These are phyloP conservation scores for Suillus brevipes DNA, from an alignment of 768 basidiomycete genomes.

Conservation along the genomic window DNA sequence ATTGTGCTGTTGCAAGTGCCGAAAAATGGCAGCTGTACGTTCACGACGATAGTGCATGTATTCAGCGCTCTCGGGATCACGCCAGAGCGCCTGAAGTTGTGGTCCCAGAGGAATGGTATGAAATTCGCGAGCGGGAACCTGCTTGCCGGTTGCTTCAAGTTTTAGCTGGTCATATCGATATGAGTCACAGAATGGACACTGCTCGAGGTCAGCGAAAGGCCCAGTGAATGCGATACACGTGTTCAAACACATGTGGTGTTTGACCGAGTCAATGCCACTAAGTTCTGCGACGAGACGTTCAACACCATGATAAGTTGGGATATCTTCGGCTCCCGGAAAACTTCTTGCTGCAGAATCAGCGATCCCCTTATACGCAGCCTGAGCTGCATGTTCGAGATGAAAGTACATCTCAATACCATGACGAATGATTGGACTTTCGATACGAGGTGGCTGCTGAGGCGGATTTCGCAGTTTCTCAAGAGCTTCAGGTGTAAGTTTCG, in stretches of 20 bases:
- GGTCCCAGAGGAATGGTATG: conserved; percentile 24
- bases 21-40: conserved; percentile 1
- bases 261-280: too few species aligned
- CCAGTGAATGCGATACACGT: conserved; percentile 27
- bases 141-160: conserved; percentile 1
- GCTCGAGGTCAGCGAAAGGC: conserved; percentile 11
- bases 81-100: conserved; percentile 42
- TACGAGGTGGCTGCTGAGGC: conserved; percentile 5
- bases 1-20: not conserved
- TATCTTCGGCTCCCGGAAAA: not conserved
- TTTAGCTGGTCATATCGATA: conserved; percentile 5
- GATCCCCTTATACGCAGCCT: not conserved
- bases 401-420: conserved; percentile 9
- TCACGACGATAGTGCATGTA: too few species aligned
- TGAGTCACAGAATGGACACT: conserved; percentile 32
- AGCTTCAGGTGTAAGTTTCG: conserved; percentile 17
- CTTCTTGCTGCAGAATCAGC: not conserved
- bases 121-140: conserved; percentile 12
- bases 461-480: conserved; percentile 32
- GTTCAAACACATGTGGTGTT: conserved; percentile 28
- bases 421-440: conserved; percentile 18
- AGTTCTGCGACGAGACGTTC: too few species aligned
- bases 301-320: not conserved
- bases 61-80: conserved; percentile 5
- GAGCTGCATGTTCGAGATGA: not conserved